Conservation (phyloP, 331 rosid species). For the Malus hybrid region DNA sequence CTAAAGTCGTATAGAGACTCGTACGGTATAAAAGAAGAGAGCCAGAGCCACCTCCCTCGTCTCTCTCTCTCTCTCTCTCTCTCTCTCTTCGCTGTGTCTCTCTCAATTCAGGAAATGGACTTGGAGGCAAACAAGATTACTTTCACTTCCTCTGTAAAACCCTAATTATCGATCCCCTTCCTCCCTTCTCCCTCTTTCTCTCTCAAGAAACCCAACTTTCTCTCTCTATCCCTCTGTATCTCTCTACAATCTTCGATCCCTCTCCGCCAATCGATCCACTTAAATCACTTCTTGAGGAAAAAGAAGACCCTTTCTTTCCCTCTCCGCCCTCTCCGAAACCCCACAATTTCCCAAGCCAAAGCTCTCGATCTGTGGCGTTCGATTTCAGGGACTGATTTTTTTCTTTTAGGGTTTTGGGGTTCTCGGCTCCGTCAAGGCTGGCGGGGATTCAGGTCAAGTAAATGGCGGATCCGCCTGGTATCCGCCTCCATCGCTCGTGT, state of each 20-base stretch:
- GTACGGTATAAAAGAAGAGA: constrained; percentile 3
- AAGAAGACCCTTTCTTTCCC: neutral
- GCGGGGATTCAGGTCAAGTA: constrained; percentile 47
- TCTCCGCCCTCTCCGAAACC: neutral
- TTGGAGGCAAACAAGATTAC: constrained; percentile 23
- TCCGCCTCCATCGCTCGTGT: constrained; percentile 36
- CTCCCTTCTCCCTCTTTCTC: neutral
- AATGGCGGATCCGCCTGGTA: constrained; percentile 94
- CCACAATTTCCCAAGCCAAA: constrained; percentile 1
- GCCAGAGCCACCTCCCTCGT: neutral
- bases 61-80: neutral
- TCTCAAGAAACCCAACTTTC: neutral
- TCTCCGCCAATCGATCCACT: constrained; percentile 15
- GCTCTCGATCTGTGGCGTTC: constrained; percentile 29
- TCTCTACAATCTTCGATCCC: constrained; percentile 32
- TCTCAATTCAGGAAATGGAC: constrained; percentile 2
- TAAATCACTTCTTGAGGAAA: constrained; percentile 5
- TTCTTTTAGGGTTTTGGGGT: constrained; percentile 23
- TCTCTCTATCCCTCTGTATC: constrained; percentile 9
- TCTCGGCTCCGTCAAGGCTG: constrained; percentile 51
- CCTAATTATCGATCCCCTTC: constrained; percentile 55
- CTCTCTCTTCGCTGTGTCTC: neutral
- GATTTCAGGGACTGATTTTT: constrained; percentile 1
- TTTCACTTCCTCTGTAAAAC: constrained; percentile 57
- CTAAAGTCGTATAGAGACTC: neutral